A percentile compares a stretch with the other conserved stretches of the same genome.
Evolutionary conservation across 345 rosid species (phyloP).

Genomic region (Gossypium stocksii): DNA sequence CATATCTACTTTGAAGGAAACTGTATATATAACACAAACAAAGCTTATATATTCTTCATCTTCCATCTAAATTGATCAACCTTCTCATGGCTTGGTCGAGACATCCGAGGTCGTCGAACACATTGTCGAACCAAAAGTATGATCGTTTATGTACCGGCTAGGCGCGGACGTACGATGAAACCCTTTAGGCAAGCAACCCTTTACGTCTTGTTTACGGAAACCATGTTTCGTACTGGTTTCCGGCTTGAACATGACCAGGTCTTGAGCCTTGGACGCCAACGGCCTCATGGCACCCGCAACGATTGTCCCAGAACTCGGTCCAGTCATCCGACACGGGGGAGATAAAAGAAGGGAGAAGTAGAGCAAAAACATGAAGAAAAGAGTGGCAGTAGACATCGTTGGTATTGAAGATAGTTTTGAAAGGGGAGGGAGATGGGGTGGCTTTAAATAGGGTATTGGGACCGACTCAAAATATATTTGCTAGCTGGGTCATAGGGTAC

Average conservation of each 20-base stretch:
- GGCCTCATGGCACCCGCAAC: slow-evolving; percentile 31
- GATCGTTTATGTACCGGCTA: slow-evolving; percentile 46
- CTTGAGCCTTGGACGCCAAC: slow-evolving; percentile 4
- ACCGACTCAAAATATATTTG: neutral
- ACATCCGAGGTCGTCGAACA: slow-evolving; percentile 20
- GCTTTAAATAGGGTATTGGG: slow-evolving; percentile 38
- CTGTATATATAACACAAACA: neutral
- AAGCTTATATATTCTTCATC: neutral
- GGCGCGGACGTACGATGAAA: slow-evolving; percentile 50
- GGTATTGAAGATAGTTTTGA: neutral
- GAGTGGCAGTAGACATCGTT: slow-evolving; percentile 24
- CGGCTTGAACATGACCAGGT: slow-evolving; percentile 6
- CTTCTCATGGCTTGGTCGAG: neutral
- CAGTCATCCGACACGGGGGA: neutral
- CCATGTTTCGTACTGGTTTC: neutral
- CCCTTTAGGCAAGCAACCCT: slow-evolving; percentile 58
- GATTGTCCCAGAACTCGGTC: neutral
- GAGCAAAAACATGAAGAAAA: slow-evolving; percentile 18
- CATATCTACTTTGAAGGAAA: neutral
- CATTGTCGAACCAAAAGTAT: slow-evolving; percentile 33
- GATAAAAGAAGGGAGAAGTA: slow-evolving; percentile 26
- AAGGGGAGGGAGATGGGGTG: neutral
- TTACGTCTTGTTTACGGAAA: slow-evolving; percentile 10
- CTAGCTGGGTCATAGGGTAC: slow-evolving; percentile 4
- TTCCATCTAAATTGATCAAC: slow-evolving; percentile 10